These are phyloP conservation scores for Nannizziopsis arthrosporioides DNA, from an alignment of 2,329 filamentous ascomycete species.

Conservation along the genomic window DNA sequence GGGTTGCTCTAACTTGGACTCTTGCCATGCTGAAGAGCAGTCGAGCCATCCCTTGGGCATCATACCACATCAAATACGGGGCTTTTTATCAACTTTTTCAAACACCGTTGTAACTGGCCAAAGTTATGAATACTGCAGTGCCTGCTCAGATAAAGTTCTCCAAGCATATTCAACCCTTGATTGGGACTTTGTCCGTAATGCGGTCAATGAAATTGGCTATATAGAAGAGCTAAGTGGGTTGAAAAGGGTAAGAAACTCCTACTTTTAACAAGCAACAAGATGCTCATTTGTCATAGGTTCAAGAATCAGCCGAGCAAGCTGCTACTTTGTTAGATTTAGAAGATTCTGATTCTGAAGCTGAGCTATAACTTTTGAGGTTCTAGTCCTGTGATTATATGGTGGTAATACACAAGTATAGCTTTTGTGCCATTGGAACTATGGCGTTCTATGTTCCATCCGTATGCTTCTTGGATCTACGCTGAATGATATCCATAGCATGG, in stretches of 20 bases:
- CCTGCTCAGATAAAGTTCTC: slow-evolving; percentile 47
- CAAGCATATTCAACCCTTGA: slow-evolving; percentile 42
- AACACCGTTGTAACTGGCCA: slow-evolving; percentile 46
- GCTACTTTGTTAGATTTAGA: slow-evolving; percentile 1
- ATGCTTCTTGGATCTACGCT: too few species aligned
- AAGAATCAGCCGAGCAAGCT: slow-evolving; percentile 6
- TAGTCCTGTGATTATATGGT: too few species aligned
- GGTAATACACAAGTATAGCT: too few species aligned
- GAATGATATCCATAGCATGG: too few species aligned
- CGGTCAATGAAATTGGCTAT: slow-evolving; percentile 50
- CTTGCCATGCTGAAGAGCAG: slow-evolving; percentile 26
- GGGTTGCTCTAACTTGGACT: slow-evolving; percentile 32
- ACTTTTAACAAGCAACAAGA: background rate
- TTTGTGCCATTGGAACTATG: too few species aligned
- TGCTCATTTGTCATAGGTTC: slow-evolving; percentile 4
- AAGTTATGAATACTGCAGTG: slow-evolving; percentile 52
- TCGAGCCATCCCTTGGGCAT: slow-evolving; percentile 41
- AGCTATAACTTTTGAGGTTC: background rate
- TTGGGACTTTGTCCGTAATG: slow-evolving; percentile 50
- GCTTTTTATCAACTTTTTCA: slow-evolving; percentile 49
- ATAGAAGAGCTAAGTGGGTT: slow-evolving; percentile 53
- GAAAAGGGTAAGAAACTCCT: slow-evolving; percentile 38
- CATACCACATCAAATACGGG: slow-evolving; percentile 53
- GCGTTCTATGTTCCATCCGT: too few species aligned
- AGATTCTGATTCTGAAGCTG: background rate